Evolutionary conservation across 176 grass and related monocot species (phyloP).

Genomic region (Chloris gayana): DNA sequence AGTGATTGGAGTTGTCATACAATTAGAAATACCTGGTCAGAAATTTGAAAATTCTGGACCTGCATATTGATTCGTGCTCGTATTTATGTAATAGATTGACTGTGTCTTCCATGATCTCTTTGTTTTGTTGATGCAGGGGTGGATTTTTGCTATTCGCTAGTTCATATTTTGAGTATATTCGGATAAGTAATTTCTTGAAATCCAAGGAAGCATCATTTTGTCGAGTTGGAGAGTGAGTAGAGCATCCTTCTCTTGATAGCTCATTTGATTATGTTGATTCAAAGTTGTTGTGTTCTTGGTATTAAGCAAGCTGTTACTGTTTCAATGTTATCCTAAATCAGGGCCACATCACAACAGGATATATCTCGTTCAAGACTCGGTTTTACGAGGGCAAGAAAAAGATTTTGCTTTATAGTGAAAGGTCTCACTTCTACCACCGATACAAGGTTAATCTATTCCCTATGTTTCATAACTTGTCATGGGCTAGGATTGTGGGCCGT

Average conservation of each 20-base stretch:
- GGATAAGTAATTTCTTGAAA: constrained; percentile 79
- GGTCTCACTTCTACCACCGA: constrained; percentile 97
- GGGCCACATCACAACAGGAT: constrained; percentile 76
- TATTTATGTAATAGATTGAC: constrained; percentile 24
- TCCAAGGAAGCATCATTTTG: constrained; percentile 83
- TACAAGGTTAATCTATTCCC: constrained; percentile 96
- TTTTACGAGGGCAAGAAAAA: constrained; percentile 93
- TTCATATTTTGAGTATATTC: constrained; percentile 89
- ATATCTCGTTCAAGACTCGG: constrained; percentile 91
- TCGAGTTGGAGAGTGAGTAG: constrained; percentile 88
- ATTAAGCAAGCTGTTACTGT: constrained; percentile 34
- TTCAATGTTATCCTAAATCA: constrained; percentile 35
- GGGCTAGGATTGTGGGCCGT: too few relatives aligned
- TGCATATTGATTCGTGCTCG: not conserved
- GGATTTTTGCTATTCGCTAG: constrained; percentile 77
- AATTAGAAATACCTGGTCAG: not conserved
- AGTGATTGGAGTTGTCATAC: not conserved
- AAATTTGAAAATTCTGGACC: not conserved
- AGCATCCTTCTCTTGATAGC: constrained; percentile 25
- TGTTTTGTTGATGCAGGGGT: constrained; percentile 60
- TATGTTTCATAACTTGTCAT: too few relatives aligned
- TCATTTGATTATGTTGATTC: constrained; percentile 18
- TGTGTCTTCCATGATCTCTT: constrained; percentile 20
- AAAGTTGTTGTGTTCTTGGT: not conserved
- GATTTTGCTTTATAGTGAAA: constrained; percentile 95